Conservation (phyloP, 2,329 filamentous ascomycete species). For the Botryotinia convoluta region DNA sequence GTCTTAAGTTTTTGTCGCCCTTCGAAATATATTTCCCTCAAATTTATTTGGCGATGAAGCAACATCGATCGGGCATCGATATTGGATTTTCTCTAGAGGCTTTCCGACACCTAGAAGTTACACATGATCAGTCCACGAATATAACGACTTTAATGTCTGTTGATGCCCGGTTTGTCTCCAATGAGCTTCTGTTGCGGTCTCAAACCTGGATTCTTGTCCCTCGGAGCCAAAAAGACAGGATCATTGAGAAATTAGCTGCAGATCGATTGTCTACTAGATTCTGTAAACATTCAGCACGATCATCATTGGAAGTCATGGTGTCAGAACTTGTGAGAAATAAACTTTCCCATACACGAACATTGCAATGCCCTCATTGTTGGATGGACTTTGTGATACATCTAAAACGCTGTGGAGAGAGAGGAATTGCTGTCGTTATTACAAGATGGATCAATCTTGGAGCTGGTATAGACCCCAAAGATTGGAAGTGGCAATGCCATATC, state of each 20-base stretch:
- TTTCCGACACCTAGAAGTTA: not conserved
- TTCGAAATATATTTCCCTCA: not conserved
- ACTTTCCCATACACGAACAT: constrained; percentile 21
- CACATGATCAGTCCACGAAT: not conserved
- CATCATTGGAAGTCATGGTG: constrained; percentile 4
- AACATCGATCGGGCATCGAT: not conserved
- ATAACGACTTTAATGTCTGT: not conserved
- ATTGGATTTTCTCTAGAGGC: constrained; percentile 8
- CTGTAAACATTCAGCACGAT: constrained; percentile 22
- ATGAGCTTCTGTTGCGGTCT: constrained; percentile 24
- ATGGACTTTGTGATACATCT: constrained; percentile 26
- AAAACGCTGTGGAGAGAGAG: constrained; percentile 23
- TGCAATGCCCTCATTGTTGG: constrained; percentile 22
- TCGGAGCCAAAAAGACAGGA: constrained; percentile 20
- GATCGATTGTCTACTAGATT: not conserved
- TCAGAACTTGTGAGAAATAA: constrained; percentile 17
- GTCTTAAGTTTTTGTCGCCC: not conserved
- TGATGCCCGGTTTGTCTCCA: constrained; percentile 11
- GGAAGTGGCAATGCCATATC: constrained; percentile 22
- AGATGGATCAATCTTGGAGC: constrained; percentile 24
- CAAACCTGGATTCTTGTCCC: constrained; percentile 27
- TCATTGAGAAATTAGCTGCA: not conserved
- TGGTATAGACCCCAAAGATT: constrained; percentile 19
- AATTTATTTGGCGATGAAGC: constrained; percentile 2
- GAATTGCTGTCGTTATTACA: constrained; percentile 20